Base-by-base conservation (phyloP, 495 filamentous ascomycete genomes). In the Venustampulla echinocandica region DNA sequence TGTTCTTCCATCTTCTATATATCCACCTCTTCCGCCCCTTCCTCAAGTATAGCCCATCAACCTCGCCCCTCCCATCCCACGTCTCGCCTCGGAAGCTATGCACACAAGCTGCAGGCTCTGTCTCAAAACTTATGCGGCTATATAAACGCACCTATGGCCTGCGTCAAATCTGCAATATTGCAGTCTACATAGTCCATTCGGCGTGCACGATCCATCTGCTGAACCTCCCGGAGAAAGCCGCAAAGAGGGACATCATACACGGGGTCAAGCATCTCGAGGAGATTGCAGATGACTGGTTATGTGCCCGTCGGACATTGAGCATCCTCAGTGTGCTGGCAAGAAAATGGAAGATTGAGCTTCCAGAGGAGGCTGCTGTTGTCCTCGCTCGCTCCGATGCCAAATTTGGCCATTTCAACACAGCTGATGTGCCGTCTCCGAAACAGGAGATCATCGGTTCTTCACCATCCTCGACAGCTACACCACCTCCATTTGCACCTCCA, bases 21-120 rank as follows among this genome's bases (percentile, higher is more conserved):
- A 96, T 98, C 50, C 93, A 98, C 55, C 80, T 97, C 7, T 98
- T 95, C 68, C 86, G 92, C 3, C 90, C 92, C 0, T 98, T 98
- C 62, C 74, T 98, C 27, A 93, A 90, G 62, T 96, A 95, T 61
- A 84, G 79, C 10, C 84, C 80, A 44, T 63, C 75, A 15, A 82
- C 75, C 4, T 92, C 90, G 4, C 87, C 92, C 0, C 74, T 96
- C 0, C 89, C 93, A 4, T 61, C 81, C 6, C 84, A 95, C 62
- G 86, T 95, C 20, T 95, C 90, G 7, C 90, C 93, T 11, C 79
- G 93, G 25, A 87, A 87, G 56, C 75, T 92, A 34, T 94, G 92
- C 67, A 89, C 86, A 2, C 84, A 88, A 56, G 89, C 92, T 10
- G 90, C 92, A 1, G 79, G 79, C 4, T 80, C 77, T 39, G 90